Percentiles rank a stretch among this genome's conserved stretches.
These are phyloP conservation scores for Alternaria metachromatica DNA, from an alignment of 2,329 filamentous ascomycete genomes.

Conservation along the genomic window DNA sequence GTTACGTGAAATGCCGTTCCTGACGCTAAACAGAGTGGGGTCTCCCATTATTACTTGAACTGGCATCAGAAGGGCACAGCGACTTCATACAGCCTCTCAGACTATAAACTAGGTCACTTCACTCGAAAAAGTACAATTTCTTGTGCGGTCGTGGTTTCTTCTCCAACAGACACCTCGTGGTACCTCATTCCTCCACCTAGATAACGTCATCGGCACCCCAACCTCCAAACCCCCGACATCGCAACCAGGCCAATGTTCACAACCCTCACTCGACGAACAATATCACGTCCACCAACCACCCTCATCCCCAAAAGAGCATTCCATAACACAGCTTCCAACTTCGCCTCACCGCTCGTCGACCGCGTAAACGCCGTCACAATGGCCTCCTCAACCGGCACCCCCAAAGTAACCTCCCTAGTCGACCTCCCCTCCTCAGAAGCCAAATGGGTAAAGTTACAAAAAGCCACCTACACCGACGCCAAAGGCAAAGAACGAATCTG, in stretches of 20 bases:
- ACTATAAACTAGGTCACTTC: not conserved
- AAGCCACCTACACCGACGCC: constrained; percentile 64
- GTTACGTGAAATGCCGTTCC: constrained; percentile 10
- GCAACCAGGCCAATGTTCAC: constrained; percentile 6
- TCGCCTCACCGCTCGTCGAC: constrained; percentile 7
- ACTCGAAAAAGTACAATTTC: not conserved
- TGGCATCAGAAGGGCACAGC: not conserved
- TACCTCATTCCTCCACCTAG: not conserved
- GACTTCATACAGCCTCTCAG: not conserved
- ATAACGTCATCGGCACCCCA: constrained; percentile 9
- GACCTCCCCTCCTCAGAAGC: constrained; percentile 32
- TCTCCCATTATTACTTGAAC: not conserved
- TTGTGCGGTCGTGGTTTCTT: not conserved
- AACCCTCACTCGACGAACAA: not conserved
- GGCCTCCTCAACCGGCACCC: constrained; percentile 11
- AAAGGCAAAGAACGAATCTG: constrained; percentile 65
- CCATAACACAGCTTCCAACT: not conserved
- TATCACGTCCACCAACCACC: not conserved
- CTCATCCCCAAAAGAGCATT: not conserved
- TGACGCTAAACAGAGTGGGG: constrained; percentile 10
- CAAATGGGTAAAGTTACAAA: constrained; percentile 45
- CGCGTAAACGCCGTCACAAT: constrained; percentile 17
- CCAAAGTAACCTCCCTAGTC: constrained; percentile 27
- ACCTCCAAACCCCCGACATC: not conserved
- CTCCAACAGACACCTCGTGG: not conserved